Evolutionary conservation across 2,329 filamentous ascomycete species (phyloP), one percentile per base, ranked within the genome.

Genomic region (Cladosporium sp.): DNA sequence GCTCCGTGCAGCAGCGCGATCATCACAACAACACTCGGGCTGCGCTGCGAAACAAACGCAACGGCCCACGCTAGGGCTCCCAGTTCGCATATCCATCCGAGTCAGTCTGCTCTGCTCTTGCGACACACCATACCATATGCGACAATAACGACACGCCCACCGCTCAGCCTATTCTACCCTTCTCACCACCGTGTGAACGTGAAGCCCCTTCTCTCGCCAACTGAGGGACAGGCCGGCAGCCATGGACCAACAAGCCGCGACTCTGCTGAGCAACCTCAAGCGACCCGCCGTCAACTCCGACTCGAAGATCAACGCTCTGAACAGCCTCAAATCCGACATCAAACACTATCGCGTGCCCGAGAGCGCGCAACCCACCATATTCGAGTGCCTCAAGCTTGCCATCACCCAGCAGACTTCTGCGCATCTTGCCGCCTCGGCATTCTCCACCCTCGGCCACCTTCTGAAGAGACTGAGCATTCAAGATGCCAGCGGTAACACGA

Each of bases 321-420:
- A 85, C 59, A 80, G 78, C 67, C 79, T 92, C 74, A 96, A 96
- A 75, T 91, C 89, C 42, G 84, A 86, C 71, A 96, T 96, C 79
- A 96, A 96, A 74, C 91, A 96, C 74, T 88, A 89, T 71, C 91
- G 91, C 77, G 90, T 96, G 45, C 90, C 91, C 60, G 90, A 95
- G 64, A 74, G 75, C 56, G 82, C 82, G 66, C 83, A 95, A 65
- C 75, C 84, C 24, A 79, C 84, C 58, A 84, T 96, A 62, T 95
- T 96, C 74, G 91, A 97, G 60, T 89, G 87, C 62, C 80, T 95
- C 67, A 87, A 88, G 62, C 77, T 85, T 54, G 89, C 90, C 60
- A 88, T 93, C 64, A 78, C 80, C 55, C 89, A 90, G 40, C 87
- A 89, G 66, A 89, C 95, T 68, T 87, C 87, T 42, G 83, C 84